Evolutionary conservation across 2,329 filamentous ascomycete genomes (phyloP), one percentile per base, ranked within the genome.

Genomic region (Cladosporium phlei): DNA sequence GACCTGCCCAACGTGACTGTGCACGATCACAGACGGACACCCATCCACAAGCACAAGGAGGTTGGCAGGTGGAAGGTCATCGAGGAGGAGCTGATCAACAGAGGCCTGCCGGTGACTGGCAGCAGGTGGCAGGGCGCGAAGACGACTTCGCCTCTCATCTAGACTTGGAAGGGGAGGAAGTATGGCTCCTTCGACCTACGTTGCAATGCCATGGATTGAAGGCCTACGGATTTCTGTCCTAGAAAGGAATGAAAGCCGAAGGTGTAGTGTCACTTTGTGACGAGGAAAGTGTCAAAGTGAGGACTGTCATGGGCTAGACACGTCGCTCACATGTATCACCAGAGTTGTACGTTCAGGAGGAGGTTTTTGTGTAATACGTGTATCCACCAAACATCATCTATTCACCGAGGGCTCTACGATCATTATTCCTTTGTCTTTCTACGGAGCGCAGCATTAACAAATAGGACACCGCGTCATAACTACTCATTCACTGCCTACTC

Each of bases 21-120:
- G 17, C 77, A 78, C 55, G 64, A 68, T 20, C 76, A 76, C 54
- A 82, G 83, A 58, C 71, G 87, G 50, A 89, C 82, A 6, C 77
- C 80, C 8, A 80, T 86, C 25, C 79, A 91, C 64, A 81, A 80
- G 64, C 86, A 91, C 67, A 80, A 77, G 57, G 74, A 78, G 38
- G 64, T 86, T 32, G 88, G 88, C 21, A 75, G 86, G 59, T 86
- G 84, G 79, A 93, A 93, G 78, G 66, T 89, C 39, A 87, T 91
- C 59, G 77, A 86, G 64, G 71, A 82, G 59, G 84, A 88, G 66
- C 71, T 91, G 52, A 68, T 68, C 59, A 74, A 77, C 62, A 73
- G 82, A 47, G 77, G 76, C 12, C 64, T 90, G 55, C 79, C 83
- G 6, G 68, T 80, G 12, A 71, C 69, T 3, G 79, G 78, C 3